Base-by-base conservation (phyloP, 2,329 filamentous ascomycete species). In the Helicocarpus griseus region DNA sequence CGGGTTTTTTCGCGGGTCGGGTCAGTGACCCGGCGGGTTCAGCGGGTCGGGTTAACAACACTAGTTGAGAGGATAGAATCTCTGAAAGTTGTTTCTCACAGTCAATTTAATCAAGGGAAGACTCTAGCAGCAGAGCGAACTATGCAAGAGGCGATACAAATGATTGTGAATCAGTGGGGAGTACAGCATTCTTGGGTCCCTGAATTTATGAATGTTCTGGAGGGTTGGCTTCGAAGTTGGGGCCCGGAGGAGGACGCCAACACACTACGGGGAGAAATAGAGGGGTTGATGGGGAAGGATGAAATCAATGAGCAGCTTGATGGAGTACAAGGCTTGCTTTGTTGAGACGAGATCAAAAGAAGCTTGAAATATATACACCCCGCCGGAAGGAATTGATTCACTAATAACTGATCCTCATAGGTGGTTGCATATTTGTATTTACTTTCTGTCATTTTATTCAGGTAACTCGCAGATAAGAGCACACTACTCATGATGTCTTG, bases 171-270 rank as follows among this genome's bases (percentile, higher is more conserved):
- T 54, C 45, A 56, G 29, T 54, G 45, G 46, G 52, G 52, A 49
- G 47, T 49, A 54, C 36, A 55, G 31, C 50, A 60, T 56, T 48
- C 59, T 50, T 57, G 50, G 55, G 57, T 55, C 36, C 48, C 48
- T 54, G 51, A 58, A 49, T 55, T 56, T 38, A 58, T 47, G 51
- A 52, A 53, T 51, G 49, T 53, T 52, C 52, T 61, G 41, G 50
- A 58, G 38, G 45, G 48, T 44, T 60, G 57, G 57, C 53, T 60
- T 51, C 54, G 51, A 55, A 38, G 33, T 47, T 61, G 57, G 57
- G 57, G 55, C 22, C 26, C 26, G 31, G 43, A 54, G 21, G 55
- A 55, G 36, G 28, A 60, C 62, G 14, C 63, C 62, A 51, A 58
- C 31, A 43, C 29, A 41, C 22, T 58, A 17, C 21, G 39, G 22